Base-by-base conservation (phyloP, 2,329 filamentous ascomycete genomes). In the Aspergillus glaucus region DNA sequence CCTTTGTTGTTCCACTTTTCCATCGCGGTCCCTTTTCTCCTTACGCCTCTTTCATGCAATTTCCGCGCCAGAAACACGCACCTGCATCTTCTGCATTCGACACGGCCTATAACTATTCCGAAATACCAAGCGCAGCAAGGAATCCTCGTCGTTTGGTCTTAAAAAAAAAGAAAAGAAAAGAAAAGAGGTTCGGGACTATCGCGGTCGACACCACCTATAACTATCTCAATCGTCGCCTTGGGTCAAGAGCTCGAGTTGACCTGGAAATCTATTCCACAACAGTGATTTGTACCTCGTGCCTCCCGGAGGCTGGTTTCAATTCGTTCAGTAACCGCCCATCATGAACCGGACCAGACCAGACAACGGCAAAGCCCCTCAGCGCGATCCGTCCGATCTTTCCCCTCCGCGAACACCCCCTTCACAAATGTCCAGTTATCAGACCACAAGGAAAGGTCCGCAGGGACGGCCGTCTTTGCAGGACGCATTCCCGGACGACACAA, bases 351-450 rank as follows among this genome's bases (percentile, higher is more conserved):
- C 55, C 41, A 55, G 40, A 46, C 52, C 41, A 26, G 12, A 52
- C 22, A 61, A 53, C 44, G 44, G 50, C 48, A 60, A 51, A 51
- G 60, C 60, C 46, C 62, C 60, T 45, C 61, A 60, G 46, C 61
- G 57, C 43, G 58, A 62, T 45, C 44, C 45, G 9, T 57, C 63
- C 28, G 50, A 57, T 43, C 53, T 57, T 44, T 70, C 68, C 14
- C 69, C 70, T 46, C 71, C 71, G 43, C 65, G 61, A 34, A 73
- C 71, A 6, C 71, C 70, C 44, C 65, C 68, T 37, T 62, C 65
- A 9, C 65, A 66, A 46, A 63, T 61, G 42, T 55, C 60, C 41
- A 68, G 59, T 44, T 61, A 64, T 51, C 63, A 61, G 24, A 55
- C 61, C 17, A 51, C 55, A 15, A 69, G 62, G 46, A 59, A 58